Evolutionary conservation across 768 basidiomycete species (phyloP).

Genomic region (Tubosaeta sp.): DNA sequence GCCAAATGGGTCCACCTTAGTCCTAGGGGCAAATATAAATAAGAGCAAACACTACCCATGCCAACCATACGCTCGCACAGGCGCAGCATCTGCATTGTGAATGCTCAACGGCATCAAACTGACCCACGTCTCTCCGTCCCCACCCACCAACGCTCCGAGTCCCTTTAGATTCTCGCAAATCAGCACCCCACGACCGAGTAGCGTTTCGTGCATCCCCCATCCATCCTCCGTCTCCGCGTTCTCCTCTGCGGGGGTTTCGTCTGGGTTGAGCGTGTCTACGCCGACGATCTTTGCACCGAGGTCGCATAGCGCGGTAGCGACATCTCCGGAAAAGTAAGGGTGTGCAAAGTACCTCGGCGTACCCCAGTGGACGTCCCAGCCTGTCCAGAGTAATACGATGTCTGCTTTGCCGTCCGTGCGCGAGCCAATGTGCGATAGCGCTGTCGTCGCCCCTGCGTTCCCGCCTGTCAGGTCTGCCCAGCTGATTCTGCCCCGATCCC

Average conservation of each 20-base stretch:
- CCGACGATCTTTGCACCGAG: slow-evolving; percentile 57
- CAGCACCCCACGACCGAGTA: slow-evolving; percentile 58
- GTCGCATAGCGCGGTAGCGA: slow-evolving; percentile 45
- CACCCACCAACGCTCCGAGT: slow-evolving; percentile 37
- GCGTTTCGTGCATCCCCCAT: slow-evolving; percentile 53
- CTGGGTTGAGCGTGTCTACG: slow-evolving; percentile 63
- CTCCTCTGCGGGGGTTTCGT: slow-evolving; percentile 43
- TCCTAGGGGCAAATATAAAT: slow-evolving; percentile 6
- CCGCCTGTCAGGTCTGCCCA: slow-evolving; percentile 39
- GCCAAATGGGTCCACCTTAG: slow-evolving; percentile 6
- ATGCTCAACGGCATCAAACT: slow-evolving; percentile 58
- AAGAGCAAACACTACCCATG: slow-evolving; percentile 10
- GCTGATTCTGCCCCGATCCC: slow-evolving; percentile 43
- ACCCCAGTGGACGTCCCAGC: slow-evolving; percentile 59
- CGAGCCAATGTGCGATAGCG: slow-evolving; percentile 18
- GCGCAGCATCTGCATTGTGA: slow-evolving; percentile 61
- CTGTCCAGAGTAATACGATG: slow-evolving; percentile 59
- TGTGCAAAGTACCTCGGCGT: slow-evolving; percentile 52
- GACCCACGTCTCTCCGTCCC: slow-evolving; percentile 36
- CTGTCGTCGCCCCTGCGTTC: background rate
- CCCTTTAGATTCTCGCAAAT: slow-evolving; percentile 71
- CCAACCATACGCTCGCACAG: slow-evolving; percentile 68
- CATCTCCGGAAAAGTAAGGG: slow-evolving; percentile 55
- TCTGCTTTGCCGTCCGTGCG: slow-evolving; percentile 26
- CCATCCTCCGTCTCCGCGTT: slow-evolving; percentile 10